Conservation (phyloP, 75 land plant species). For the Sequoiadendron giganteum region DNA sequence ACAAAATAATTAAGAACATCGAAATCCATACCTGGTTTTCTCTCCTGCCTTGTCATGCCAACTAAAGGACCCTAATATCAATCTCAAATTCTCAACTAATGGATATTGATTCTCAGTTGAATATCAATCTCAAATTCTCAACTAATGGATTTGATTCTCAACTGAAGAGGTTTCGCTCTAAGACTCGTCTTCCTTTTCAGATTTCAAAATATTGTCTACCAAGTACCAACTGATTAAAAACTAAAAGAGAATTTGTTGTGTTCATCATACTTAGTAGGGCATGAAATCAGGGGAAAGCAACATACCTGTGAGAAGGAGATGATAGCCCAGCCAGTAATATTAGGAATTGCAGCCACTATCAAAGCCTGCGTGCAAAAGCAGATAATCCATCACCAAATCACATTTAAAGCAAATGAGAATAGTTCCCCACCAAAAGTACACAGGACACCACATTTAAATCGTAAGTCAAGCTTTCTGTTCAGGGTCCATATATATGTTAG, state of each 20-base stretch:
- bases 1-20: neutral
- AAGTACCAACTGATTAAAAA: neutral
- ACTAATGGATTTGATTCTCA: no score
- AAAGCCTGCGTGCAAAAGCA: constrained; percentile 49
- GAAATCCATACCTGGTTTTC: no score
- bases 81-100: neutral
- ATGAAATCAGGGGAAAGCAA: neutral
- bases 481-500: neutral
- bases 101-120: no score
- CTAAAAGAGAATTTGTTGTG: neutral
- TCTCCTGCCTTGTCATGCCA: neutral
- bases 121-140: no score
- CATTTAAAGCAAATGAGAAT: neutral
- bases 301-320: constrained; percentile 73
- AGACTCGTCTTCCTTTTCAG: no score
- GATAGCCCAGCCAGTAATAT: constrained; percentile 74
- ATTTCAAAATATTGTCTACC: no score
- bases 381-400: neutral
- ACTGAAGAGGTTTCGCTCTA: no score
- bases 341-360: constrained; percentile 78
- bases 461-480: neutral
- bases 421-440: neutral
- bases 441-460: neutral
- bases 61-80: neutral
- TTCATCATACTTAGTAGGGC: neutral